phyloP scores from a whole-genome alignment of 192 early-diverging fungal species.

The Coemansia sp. region DNA sequence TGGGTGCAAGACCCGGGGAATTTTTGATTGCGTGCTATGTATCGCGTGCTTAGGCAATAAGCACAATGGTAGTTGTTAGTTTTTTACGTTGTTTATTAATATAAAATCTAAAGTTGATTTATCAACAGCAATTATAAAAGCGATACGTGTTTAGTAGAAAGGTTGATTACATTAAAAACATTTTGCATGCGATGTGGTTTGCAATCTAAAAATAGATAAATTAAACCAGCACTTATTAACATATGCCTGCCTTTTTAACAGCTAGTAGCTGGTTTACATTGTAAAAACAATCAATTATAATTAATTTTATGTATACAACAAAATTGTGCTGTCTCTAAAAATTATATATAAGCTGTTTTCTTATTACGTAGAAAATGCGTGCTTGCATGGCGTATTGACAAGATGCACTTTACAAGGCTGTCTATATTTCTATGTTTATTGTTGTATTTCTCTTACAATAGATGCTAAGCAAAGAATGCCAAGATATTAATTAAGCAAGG shows the following conservation, averaged over 20 bases:
- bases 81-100: no score
- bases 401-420: not conserved
- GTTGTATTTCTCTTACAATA: not conserved
- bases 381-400: not conserved
- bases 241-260: not conserved
- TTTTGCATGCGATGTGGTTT: not conserved
- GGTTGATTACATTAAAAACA: not conserved
- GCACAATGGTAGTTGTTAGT: no score
- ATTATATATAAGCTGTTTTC: no score
- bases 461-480: not conserved
- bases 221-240: not conserved
- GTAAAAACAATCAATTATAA: not conserved
- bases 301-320: not conserved
- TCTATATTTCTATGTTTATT: not conserved
- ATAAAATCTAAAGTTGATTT: no score
- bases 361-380: not conserved
- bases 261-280: not conserved
- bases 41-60: no score
- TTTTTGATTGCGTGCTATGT: no score
- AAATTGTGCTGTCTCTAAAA: not conserved
- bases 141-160: not conserved
- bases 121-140: no score
- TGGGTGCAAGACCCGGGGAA: not conserved
- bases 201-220: not conserved
- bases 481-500: not conserved